A percentile compares a stretch with the other conserved stretches of the same genome.
phyloP scores from a whole-genome alignment of 116 monocot species.

The Iris pallida region DNA sequence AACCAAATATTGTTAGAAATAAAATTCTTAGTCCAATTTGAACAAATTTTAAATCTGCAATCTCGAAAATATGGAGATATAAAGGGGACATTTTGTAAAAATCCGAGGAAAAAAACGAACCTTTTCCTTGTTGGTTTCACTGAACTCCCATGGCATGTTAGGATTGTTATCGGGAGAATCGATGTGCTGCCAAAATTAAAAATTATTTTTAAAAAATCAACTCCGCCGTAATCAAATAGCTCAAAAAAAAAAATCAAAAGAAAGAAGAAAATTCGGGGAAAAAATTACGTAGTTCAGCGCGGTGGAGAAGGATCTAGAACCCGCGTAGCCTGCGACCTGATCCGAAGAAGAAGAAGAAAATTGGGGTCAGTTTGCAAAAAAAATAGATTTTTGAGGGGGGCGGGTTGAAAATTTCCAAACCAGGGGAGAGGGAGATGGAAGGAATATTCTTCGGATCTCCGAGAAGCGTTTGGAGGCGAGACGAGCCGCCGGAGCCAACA shows the following conservation, averaged over 20 bases:
- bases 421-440: slow-evolving; percentile 1
- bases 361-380: background rate
- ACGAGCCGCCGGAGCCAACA: slow-evolving; percentile 39
- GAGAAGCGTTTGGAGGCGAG: slow-evolving; percentile 42
- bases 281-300: slow-evolving; percentile 71
- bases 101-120: slow-evolving; percentile 16
- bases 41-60: too few relatives aligned
- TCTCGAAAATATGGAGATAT: too few relatives aligned
- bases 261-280: background rate
- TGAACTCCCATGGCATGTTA: slow-evolving; percentile 71
- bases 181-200: slow-evolving; percentile 49
- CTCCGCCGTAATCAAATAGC: background rate
- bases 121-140: slow-evolving; percentile 60
- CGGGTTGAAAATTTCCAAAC: background rate
- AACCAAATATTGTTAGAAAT: too few relatives aligned
- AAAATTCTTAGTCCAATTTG: too few relatives aligned
- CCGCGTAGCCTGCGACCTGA: slow-evolving; percentile 35
- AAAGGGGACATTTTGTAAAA: background rate
- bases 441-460: slow-evolving; percentile 26
- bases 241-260: background rate
- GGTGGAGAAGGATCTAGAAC: slow-evolving; percentile 55
- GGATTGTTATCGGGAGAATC: slow-evolving; percentile 85
- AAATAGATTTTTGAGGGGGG: too few relatives aligned
- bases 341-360: background rate
- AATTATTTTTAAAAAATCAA: background rate